Conservation (phyloP, 2,329 filamentous ascomycete genomes). For the Sclerotinia nivalis region DNA sequence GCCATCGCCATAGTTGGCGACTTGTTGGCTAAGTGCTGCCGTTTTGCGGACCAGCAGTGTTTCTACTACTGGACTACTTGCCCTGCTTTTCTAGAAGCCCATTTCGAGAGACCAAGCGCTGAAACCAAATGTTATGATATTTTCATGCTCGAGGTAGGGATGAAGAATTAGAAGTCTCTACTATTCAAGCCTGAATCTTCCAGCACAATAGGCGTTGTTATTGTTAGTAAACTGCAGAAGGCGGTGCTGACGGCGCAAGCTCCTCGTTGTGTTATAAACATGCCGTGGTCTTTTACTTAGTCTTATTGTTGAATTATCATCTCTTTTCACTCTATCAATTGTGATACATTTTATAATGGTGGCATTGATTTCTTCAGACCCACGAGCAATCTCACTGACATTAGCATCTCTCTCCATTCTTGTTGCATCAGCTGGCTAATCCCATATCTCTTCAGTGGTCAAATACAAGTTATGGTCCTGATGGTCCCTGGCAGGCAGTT, state of each 20-base stretch:
- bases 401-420: not conserved
- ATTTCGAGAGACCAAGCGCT: constrained; percentile 1
- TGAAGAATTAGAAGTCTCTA: not conserved
- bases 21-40: not conserved
- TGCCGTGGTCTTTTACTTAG: not conserved
- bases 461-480: constrained; percentile 28
- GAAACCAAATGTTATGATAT: not conserved
- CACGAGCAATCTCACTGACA: not conserved
- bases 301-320: not conserved
- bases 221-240: not conserved
- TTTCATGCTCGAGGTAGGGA: not conserved
- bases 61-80: not conserved
- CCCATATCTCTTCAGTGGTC: constrained; percentile 24
- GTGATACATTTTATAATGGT: not conserved
- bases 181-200: not conserved
- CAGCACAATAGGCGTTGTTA: not conserved
- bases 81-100: not conserved
- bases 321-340: not conserved
- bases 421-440: constrained; percentile 1
- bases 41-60: not conserved
- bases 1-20: not conserved
- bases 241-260: not conserved
- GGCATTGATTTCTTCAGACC: not conserved
- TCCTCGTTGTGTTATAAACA: not conserved
- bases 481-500: constrained; percentile 33